Evolutionary conservation across 2,329 filamentous ascomycete species (phyloP).

Genomic region (Colletotrichum viniferum): DNA sequence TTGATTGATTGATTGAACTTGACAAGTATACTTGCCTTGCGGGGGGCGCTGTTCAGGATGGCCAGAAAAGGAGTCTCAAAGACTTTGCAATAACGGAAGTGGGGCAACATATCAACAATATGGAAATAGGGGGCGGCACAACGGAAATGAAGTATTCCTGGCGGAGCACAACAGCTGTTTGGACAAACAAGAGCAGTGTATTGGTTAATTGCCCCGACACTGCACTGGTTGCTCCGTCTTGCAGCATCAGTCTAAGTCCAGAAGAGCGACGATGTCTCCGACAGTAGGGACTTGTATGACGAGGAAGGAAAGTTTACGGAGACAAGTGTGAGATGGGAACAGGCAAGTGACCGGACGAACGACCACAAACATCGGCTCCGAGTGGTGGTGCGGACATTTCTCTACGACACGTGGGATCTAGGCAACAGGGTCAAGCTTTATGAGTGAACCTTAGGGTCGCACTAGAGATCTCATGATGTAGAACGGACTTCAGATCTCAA

Average conservation of each 20-base stretch:
- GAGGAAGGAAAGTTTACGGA: not conserved
- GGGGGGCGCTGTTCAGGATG: not conserved
- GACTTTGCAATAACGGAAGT: not conserved
- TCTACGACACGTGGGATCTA: not conserved
- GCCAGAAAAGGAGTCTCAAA: not conserved
- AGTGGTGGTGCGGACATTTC: not conserved
- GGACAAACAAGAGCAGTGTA: not conserved
- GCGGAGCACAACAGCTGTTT: not conserved
- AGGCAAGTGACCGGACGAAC: not conserved
- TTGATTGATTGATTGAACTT: no score
- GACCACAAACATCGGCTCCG: not conserved
- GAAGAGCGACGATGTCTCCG: not conserved
- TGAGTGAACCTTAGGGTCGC: not conserved
- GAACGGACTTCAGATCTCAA: not conserved
- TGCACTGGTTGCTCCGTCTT: no score
- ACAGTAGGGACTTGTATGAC: not conserved
- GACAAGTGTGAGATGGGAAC: not conserved
- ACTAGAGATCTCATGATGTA: not conserved
- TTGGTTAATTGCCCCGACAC: not conserved
- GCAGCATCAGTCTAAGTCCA: not conserved
- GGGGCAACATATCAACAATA: not conserved
- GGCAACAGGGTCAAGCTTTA: not conserved
- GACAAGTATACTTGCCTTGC: no score
- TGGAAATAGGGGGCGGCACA: not conserved
- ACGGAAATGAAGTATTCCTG: not conserved